Evolutionary conservation across 2,329 filamentous ascomycete genomes (phyloP).

Genomic region (Colletotrichum melonis): DNA sequence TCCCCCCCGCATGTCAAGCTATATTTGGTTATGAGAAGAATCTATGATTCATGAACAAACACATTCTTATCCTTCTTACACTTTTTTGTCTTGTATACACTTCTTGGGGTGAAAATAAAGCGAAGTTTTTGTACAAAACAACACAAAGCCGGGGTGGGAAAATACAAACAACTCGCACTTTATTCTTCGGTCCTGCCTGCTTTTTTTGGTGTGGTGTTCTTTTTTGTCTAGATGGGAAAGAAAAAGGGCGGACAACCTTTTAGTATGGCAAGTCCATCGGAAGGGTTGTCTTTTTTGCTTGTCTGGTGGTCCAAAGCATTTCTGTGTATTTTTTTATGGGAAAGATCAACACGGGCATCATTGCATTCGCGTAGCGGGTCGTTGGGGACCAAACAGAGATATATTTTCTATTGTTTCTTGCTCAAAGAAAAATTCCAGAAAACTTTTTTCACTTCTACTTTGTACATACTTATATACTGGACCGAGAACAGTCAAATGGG

Average conservation of each 20-base stretch:
- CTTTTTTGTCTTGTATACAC: conserved; percentile 26
- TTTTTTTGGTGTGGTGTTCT: neutral
- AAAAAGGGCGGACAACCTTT: neutral
- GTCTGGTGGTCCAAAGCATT: neutral
- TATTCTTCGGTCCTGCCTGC: neutral
- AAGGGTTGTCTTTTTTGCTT: neutral
- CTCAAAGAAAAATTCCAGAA: conserved; percentile 4
- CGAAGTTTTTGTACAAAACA: conserved; percentile 19
- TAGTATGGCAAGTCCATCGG: neutral
- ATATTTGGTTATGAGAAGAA: conserved; percentile 34
- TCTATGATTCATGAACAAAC: conserved; percentile 36
- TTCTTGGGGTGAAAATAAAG: conserved; percentile 25
- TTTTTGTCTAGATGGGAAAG: neutral
- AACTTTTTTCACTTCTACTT: conserved; percentile 21
- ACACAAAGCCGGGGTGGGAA: neutral
- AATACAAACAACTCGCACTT: neutral
- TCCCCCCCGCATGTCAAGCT: conserved; percentile 32
- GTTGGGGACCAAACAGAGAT: neutral
- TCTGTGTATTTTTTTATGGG: conserved; percentile 5
- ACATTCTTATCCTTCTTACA: conserved; percentile 22
- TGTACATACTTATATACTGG: conserved; percentile 25
- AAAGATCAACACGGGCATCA: conserved; percentile 1
- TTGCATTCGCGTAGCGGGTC: conserved; percentile 21
- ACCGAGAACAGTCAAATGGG: conserved; percentile 14
- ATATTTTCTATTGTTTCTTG: neutral